Conservation (phyloP, 2,329 filamentous ascomycete species). For the Aspergillus transmontanensis region DNA sequence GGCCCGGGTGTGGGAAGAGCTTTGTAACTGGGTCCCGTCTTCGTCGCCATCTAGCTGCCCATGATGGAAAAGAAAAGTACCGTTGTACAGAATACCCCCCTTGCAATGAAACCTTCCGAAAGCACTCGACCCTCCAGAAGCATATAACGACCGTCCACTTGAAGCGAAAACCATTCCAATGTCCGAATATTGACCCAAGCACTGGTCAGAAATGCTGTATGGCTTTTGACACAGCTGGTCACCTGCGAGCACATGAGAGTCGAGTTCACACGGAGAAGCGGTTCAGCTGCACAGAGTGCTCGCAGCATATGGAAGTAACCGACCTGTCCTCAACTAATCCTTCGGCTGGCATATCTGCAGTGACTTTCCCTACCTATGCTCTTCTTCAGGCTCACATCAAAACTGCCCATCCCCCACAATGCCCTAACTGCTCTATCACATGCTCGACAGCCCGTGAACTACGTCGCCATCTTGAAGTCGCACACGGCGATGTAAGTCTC, state of each 20-base stretch:
- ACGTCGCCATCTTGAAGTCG: constrained; percentile 74
- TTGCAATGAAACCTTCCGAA: constrained; percentile 80
- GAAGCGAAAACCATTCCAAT: constrained; percentile 70
- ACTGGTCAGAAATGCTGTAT: constrained; percentile 62
- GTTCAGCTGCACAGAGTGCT: constrained; percentile 79
- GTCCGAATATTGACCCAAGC: constrained; percentile 58
- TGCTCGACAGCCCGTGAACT: constrained; percentile 69
- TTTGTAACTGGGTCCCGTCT: constrained; percentile 81
- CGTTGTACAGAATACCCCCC: constrained; percentile 69
- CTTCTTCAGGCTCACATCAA: constrained; percentile 74
- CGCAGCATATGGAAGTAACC: constrained; percentile 31
- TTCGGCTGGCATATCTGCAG: constrained; percentile 34
- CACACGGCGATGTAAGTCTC: constrained; percentile 65
- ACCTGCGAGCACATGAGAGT: constrained; percentile 71
- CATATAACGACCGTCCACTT: constrained; percentile 80
- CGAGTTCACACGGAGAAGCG: constrained; percentile 69
- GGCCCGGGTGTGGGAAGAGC: constrained; percentile 72
- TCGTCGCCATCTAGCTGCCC: constrained; percentile 74
- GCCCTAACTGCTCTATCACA: constrained; percentile 70
- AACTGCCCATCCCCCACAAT: constrained; percentile 70
- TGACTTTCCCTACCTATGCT: constrained; percentile 71
- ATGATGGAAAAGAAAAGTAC: constrained; percentile 75
- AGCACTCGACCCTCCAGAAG: constrained; percentile 80
- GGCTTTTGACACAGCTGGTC: constrained; percentile 72
- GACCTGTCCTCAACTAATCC: constrained; percentile 28